These are phyloP conservation scores for Allantophomopsis cytisporea DNA, from an alignment of 2,329 filamentous ascomycete genomes.

Conservation along the genomic window DNA sequence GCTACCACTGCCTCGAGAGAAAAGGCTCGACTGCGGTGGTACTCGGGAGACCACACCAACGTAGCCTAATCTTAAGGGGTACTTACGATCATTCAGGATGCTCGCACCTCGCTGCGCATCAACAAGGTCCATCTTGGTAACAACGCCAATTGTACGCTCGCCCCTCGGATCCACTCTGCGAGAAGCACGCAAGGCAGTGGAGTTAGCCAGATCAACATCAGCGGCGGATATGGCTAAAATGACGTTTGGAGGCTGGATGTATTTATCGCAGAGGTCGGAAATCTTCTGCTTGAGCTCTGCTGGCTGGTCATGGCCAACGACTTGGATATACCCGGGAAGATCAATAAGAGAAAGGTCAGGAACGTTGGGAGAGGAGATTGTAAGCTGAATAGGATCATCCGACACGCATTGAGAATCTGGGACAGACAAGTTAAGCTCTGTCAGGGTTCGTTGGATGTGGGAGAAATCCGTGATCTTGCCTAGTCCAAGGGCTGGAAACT, in stretches of 20 bases:
- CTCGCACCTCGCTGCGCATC: slow-evolving; percentile 65
- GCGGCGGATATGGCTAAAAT: slow-evolving; percentile 95
- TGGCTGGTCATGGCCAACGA: slow-evolving; percentile 82
- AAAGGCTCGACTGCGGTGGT: slow-evolving; percentile 50
- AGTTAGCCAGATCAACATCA: slow-evolving; percentile 94
- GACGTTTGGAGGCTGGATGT: slow-evolving; percentile 91
- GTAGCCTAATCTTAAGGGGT: slow-evolving; percentile 87
- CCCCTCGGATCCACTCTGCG: slow-evolving; percentile 86
- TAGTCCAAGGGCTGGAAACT: slow-evolving; percentile 85
- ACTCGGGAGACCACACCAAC: slow-evolving; percentile 87
- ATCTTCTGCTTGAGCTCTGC: slow-evolving; percentile 91
- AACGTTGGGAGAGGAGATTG: slow-evolving; percentile 89
- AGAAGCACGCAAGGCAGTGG: slow-evolving; percentile 79
- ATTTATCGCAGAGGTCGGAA: slow-evolving; percentile 91
- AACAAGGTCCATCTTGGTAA: slow-evolving; percentile 98
- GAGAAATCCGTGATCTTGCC: slow-evolving; percentile 86
- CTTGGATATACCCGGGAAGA: slow-evolving; percentile 93
- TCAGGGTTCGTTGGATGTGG: slow-evolving; percentile 84
- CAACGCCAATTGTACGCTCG: slow-evolving; percentile 94
- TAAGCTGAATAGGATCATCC: slow-evolving; percentile 91
- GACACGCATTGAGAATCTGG: slow-evolving; percentile 85
- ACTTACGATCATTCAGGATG: slow-evolving; percentile 80
- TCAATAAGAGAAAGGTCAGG: slow-evolving; percentile 94
- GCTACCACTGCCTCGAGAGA: slow-evolving; percentile 70
- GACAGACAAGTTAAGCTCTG: slow-evolving; percentile 87